These are phyloP conservation scores for Symbiodinium pilosum DNA, from an alignment of 73 alveolate genomes.

Conservation along the genomic window DNA sequence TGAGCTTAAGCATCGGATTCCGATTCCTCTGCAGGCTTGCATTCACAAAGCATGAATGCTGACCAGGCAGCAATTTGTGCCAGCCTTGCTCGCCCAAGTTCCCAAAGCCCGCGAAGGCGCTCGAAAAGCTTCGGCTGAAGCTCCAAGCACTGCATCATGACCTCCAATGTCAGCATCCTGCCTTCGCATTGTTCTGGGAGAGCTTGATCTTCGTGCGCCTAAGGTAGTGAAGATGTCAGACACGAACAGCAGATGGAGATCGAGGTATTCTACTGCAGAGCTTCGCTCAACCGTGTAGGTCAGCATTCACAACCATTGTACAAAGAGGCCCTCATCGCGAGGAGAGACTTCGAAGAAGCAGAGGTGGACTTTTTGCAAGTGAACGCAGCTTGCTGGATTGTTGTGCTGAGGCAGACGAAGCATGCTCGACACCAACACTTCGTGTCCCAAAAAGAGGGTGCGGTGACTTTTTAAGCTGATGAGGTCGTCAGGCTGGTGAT, in stretches of 20 bases:
- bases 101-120: neutral
- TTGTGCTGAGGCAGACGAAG: neutral
- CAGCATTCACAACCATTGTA: no score
- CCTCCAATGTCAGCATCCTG: neutral
- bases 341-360: slow-evolving; percentile 31
- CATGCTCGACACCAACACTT: neutral
- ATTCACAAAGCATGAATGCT: slow-evolving; percentile 11
- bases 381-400: neutral
- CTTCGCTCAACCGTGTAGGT: no score
- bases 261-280: slow-evolving; percentile 8
- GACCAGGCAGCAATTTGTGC: neutral
- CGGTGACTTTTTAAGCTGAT: no score
- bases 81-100: neutral
- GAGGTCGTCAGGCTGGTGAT: slow-evolving; percentile 52
- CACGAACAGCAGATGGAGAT: slow-evolving; percentile 42
- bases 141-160: slow-evolving; percentile 5
- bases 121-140: neutral
- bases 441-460: no score
- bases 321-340: neutral
- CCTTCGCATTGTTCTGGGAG: neutral
- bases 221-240: slow-evolving; percentile 40
- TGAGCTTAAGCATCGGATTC: no score
- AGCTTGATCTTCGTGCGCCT: neutral
- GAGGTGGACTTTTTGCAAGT: neutral
- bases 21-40: neutral